Evolutionary conservation across 352 stramenopile species (phyloP).

Genomic region (Phytophthora multivora): DNA sequence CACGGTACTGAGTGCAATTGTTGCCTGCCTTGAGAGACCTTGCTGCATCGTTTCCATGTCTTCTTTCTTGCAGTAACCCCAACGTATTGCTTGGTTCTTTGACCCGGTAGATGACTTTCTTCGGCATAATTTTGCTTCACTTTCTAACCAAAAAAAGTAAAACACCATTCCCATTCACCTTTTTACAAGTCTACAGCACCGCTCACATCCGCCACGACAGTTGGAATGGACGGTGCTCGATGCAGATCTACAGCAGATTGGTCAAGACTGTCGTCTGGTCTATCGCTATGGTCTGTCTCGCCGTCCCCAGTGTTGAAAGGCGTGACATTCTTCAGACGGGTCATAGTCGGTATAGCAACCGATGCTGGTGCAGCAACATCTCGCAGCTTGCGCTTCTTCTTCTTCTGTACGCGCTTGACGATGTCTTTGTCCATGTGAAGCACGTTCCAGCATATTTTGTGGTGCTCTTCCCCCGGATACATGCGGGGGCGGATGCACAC

Average conservation of each 20-base stretch:
- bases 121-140: constrained; percentile 22
- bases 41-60: neutral
- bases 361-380: constrained; percentile 6
- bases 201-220: constrained; percentile 38
- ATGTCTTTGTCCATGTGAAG: constrained; percentile 81
- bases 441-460: constrained; percentile 85
- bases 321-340: constrained; percentile 15
- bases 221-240: constrained; percentile 26
- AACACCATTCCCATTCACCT: neutral
- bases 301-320: neutral
- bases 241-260: constrained; percentile 20
- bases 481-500: constrained; percentile 72
- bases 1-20: constrained; percentile 31
- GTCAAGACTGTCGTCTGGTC: constrained; percentile 12
- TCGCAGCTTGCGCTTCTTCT: constrained; percentile 61
- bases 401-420: constrained; percentile 75
- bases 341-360: neutral
- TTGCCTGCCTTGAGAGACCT: constrained; percentile 12
- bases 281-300: constrained; percentile 8
- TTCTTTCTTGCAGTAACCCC: constrained; percentile 5
- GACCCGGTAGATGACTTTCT: constrained; percentile 4
- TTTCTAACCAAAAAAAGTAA: neutral
- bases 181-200: constrained; percentile 33
- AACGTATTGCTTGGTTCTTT: constrained; percentile 8
- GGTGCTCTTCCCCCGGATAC: constrained; percentile 68